Evolutionary conservation across 2,329 filamentous ascomycete species (phyloP), one percentile per base, ranked within the genome.

Genomic region (Colletotrichum neosansevieriae): DNA sequence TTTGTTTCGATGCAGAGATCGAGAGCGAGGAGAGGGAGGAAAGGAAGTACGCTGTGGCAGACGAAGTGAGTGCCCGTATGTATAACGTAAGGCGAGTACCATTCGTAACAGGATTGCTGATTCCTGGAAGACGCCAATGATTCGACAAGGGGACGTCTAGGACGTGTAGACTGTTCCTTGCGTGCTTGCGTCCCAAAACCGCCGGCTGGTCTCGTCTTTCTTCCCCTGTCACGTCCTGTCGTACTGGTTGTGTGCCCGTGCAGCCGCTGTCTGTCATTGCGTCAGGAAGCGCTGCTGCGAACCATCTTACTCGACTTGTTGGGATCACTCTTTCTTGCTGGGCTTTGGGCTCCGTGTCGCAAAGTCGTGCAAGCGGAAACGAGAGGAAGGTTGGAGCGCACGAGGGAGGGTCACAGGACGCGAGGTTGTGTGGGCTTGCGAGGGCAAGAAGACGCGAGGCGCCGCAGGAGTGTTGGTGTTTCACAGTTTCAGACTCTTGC

Each of bases 201-300:
- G 36, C 47, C 47, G 59, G 59, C 60, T 58, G 47, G 42, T 67
- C 64, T 45, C 32, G 40, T 57, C 32, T 44, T 19, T 40, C 3
- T 3, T 53, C 13, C 53, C 24, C 21, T 47, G 24, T 29, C 36
- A 19, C 6, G 40, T 21, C n/a, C 36, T 63, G 36, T 12, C 29
- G 24, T 32, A 49, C 34, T 53, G 29, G 49, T 32, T 7, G n/a
- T 51, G 24, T 17, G 34, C 38, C 59, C 64, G 64, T 63, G 64
- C 58, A 67, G 50, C 64, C 44, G 64, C 64, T 58, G 53, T 64
- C 64, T 67, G 60, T 67, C 64, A 67, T 64, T 64, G 64, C 64
- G 60, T 67, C 64, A 64, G 47, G 42, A 67, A 58, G 45, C 64
- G 59, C 64, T 45, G 44, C 38, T 15, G 40, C 54, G 54, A 58